Evolutionary conservation across 129 eudicot genomes (phyloP).

Genomic region (Flaveria linearis): DNA sequence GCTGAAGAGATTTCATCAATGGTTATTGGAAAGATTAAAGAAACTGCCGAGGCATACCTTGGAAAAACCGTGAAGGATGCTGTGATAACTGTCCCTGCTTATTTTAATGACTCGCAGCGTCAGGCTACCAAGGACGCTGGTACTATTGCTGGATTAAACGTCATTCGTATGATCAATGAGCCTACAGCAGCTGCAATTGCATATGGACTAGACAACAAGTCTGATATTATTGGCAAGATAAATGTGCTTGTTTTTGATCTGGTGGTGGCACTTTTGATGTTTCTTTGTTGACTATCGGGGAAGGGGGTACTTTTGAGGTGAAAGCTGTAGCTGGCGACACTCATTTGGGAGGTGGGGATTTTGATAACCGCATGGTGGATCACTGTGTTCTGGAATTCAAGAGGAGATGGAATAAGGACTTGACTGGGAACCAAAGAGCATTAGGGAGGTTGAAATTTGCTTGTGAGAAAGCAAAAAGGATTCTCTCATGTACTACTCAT

Average conservation of each 20-base stretch:
- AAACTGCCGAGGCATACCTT: too few species aligned
- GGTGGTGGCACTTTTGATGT: conserved; percentile 31
- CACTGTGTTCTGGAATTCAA: conserved; percentile 16
- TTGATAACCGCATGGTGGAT: conserved; percentile 21
- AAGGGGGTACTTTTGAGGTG: conserved; percentile 10
- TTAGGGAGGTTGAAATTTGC: conserved; percentile 19
- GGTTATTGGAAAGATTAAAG: too few species aligned
- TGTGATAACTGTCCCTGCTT: too few species aligned
- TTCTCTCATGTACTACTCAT: conserved; percentile 11
- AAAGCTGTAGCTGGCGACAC: conserved; percentile 21
- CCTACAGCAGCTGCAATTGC: conserved; percentile 33
- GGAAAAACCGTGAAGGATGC: too few species aligned
- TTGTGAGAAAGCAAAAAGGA: conserved; percentile 24
- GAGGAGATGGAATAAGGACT: conserved; percentile 6
- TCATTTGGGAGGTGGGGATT: conserved; percentile 27
- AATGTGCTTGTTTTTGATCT: conserved; percentile 14
- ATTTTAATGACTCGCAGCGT: too few species aligned
- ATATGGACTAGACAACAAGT: conserved; percentile 26
- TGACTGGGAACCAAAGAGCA: conserved; percentile 1
- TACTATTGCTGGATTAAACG: conserved; percentile 8
- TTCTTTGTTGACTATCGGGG: neutral
- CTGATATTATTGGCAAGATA: neutral
- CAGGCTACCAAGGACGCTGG: too few species aligned
- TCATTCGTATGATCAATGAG: conserved; percentile 18
- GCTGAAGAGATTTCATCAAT: too few species aligned